Base-by-base conservation (phyloP, 1,284 basidiomycete genomes). In the Ganoderma sp. region DNA sequence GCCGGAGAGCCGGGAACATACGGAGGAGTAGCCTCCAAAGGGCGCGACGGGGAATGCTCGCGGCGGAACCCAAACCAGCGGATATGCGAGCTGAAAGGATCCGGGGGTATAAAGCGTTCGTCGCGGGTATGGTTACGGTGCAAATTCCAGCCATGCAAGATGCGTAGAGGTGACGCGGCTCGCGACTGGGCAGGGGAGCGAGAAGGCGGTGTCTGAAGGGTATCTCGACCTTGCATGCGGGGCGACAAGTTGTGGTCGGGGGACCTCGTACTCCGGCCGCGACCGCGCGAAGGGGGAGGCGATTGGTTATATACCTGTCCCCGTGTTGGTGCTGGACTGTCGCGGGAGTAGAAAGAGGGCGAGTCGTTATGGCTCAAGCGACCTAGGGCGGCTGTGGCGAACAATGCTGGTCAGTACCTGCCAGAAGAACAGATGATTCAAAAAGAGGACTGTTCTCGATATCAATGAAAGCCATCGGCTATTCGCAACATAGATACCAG, bases 101-200 rank as follows among this genome's bases (percentile, higher is more conserved):
- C 79, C 10, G 84, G 73, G 14, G 85, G 82, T 12, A 86, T 75
- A 69, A 87, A 87, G 0, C 84, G 81, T 32, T 87, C 85, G 69
- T 87, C 85, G 9, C 80, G 79, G 19, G 78, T 78, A 45, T 81
- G 79, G 9, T 69, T 45, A 14, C 82, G 80, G 63, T 81, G 81
- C 15, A 86, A 77, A 25, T 75, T 76, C 67, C 74, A 79, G 3
- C 77, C 74, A 17, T 72, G 71, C 70, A 84, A 72, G 2, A 81
- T 76, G 58, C 83, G 81, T 0, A 84, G 75, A 0, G 85, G 85
- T 0, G 84, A 85, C 0, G 80, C 77, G 1, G 81, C 77, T 22
- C 85, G 82, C 4, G 83, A 84, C 54, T 78, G 82, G 10, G 81
- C 76, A 0, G 77, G 77, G 0, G 80, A 81, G 2, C 75, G 75